phyloP scores from a whole-genome alignment of 2,329 filamentous ascomycete genomes.

The Exophiala dermatitidis region DNA sequence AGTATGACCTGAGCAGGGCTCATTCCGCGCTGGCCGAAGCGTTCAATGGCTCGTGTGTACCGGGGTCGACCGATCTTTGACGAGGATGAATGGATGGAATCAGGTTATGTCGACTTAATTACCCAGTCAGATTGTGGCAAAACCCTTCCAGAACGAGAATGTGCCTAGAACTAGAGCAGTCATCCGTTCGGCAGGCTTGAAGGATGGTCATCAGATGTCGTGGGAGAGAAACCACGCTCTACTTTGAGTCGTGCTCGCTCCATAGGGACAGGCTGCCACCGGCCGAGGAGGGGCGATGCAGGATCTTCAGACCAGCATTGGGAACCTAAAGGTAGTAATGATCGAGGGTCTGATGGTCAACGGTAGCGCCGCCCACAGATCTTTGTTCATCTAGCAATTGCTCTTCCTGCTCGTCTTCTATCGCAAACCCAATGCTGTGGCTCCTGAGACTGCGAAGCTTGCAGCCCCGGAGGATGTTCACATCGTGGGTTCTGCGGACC shows the following conservation, averaged over 20 bases:
- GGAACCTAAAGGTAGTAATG: too few species aligned
- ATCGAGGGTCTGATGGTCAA: constrained; percentile 2
- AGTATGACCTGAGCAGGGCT: not conserved
- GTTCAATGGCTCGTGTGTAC: not conserved
- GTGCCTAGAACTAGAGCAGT: not conserved
- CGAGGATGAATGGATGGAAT: not conserved
- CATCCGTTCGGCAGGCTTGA: not conserved
- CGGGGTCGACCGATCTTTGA: not conserved
- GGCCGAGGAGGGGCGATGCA: not conserved
- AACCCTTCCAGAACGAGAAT: not conserved
- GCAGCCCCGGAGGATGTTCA: too few species aligned
- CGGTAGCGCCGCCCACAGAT: not conserved
- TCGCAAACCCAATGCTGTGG: too few species aligned
- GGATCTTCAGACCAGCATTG: not conserved
- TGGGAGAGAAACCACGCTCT: not conserved
- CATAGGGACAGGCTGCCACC: not conserved
- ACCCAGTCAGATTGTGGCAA: not conserved
- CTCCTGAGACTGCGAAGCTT: too few species aligned
- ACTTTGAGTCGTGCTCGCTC: not conserved
- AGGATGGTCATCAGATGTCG: not conserved
- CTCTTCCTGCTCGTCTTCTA: too few species aligned
- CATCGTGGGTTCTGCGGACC: too few species aligned
- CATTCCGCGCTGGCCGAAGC: constrained; percentile 2
- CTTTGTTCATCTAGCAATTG: too few species aligned
- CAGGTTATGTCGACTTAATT: not conserved